Evolutionary conservation across 257 asterid species (phyloP).

Genomic region (Cynanchum wilfordii): DNA sequence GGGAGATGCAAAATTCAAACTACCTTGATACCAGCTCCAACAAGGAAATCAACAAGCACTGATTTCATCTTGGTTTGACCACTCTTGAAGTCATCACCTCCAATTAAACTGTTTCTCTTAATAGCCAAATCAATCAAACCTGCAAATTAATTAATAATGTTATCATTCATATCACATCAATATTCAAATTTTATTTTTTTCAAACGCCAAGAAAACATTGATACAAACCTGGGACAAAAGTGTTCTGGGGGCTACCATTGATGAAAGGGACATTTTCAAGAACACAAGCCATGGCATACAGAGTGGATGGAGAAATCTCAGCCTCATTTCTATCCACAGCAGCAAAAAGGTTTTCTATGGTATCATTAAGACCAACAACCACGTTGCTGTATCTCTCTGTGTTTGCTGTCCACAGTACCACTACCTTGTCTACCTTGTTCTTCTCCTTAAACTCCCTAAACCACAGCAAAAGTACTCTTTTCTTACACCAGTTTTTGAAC

Average conservation of each 20-base stretch:
- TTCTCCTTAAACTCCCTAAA: conserved; percentile 87
- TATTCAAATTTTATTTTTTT: too few species aligned
- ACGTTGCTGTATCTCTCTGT: conserved; percentile 92
- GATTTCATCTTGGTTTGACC: conserved; percentile 99
- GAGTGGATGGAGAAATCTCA: conserved; percentile 87
- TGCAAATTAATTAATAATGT: conserved; percentile 14
- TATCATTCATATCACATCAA: background rate
- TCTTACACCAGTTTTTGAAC: background rate
- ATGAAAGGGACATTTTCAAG: conserved; percentile 81
- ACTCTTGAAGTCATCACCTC: conserved; percentile 97
- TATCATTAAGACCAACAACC: conserved; percentile 81
- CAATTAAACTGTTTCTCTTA: conserved; percentile 72
- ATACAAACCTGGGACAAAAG: conserved; percentile 81
- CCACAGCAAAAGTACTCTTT: background rate
- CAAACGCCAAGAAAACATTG: background rate
- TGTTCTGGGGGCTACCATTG: conserved; percentile 98
- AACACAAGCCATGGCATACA: conserved; percentile 70
- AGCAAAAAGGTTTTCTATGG: conserved; percentile 68
- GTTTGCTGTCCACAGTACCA: conserved; percentile 98
- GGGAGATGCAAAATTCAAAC: background rate
- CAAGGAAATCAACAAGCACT: conserved; percentile 92
- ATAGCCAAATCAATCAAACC: conserved; percentile 89
- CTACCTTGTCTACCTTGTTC: conserved; percentile 74
- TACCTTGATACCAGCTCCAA: conserved; percentile 99
- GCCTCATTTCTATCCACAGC: conserved; percentile 70